Evolutionary conservation across 2,329 filamentous ascomycete species (phyloP).

Genomic region (Penicillium sp.): DNA sequence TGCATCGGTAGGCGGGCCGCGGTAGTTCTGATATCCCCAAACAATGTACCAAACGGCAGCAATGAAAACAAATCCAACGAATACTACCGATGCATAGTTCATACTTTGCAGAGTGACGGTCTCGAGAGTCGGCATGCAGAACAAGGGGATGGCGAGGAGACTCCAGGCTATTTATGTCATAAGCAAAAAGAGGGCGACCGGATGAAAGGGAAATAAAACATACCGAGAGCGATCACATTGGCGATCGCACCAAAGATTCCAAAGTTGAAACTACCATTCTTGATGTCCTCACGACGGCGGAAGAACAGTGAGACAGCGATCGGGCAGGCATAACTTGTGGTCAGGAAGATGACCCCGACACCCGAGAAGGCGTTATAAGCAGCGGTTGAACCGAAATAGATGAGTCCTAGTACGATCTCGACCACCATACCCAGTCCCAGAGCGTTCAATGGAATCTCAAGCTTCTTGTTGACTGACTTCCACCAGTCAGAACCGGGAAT

Average conservation of each 20-base stretch:
- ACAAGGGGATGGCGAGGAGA: conserved; percentile 66
- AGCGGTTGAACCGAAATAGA: conserved; percentile 74
- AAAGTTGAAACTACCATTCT: conserved; percentile 47
- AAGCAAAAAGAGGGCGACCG: conserved; percentile 4
- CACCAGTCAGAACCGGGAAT: conserved; percentile 67
- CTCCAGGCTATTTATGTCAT: conserved; percentile 53
- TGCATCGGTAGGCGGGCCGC: conserved; percentile 30
- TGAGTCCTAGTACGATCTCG: conserved; percentile 68
- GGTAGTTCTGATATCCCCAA: conserved; percentile 64
- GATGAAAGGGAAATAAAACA: conserved; percentile 24
- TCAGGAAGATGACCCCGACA: conserved; percentile 74
- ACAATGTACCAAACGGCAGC: conserved; percentile 65
- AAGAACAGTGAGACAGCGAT: conserved; percentile 61
- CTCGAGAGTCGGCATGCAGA: conserved; percentile 57
- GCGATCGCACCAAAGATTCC: conserved; percentile 59
- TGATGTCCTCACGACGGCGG: conserved; percentile 59
- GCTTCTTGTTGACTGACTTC: conserved; percentile 60
- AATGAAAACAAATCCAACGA: conserved; percentile 62
- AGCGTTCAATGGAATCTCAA: conserved; percentile 68
- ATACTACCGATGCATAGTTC: conserved; percentile 76
- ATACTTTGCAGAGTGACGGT: conserved; percentile 59
- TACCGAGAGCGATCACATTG: conserved; percentile 66
- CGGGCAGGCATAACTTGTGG: conserved; percentile 65
- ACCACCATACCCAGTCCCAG: conserved; percentile 65
- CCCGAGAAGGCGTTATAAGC: conserved; percentile 80